Conservation (phyloP, 2,329 filamentous ascomycete genomes). For the Phialophora verrucosa region DNA sequence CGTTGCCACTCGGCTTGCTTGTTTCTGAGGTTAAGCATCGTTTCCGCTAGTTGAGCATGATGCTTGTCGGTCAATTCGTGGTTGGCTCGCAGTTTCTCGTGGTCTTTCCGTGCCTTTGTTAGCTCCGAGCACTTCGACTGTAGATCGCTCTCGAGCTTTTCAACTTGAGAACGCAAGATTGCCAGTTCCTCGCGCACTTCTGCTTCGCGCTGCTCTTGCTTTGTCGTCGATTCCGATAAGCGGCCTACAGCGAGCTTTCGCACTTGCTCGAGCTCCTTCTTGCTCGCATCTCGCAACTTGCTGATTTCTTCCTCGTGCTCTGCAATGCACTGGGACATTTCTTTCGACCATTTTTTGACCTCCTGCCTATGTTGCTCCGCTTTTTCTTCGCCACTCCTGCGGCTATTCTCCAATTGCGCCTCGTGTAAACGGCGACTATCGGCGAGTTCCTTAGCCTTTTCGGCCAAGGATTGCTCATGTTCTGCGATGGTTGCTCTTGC, state of each 20-base stretch:
- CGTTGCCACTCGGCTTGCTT: constrained; percentile 58
- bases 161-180: constrained; percentile 35
- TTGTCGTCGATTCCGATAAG: constrained; percentile 45
- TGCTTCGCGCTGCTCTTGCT: constrained; percentile 44
- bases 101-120: constrained; percentile 29
- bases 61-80: constrained; percentile 33
- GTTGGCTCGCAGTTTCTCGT: constrained; percentile 28
- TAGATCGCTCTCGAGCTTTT: constrained; percentile 36
- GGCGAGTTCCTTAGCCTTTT: constrained; percentile 25
- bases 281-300: constrained; percentile 17
- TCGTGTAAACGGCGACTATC: constrained; percentile 18
- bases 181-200: constrained; percentile 37
- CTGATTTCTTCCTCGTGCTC: constrained; percentile 28
- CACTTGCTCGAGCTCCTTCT: constrained; percentile 25
- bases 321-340: constrained; percentile 20
- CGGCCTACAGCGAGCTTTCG: constrained; percentile 43
- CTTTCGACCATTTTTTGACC: constrained; percentile 14
- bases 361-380: constrained; percentile 26
- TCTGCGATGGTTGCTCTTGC: constrained; percentile 21
- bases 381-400: constrained; percentile 13
- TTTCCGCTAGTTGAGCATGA: constrained; percentile 28
- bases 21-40: constrained; percentile 48
- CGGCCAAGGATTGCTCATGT: constrained; percentile 21
- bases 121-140: constrained; percentile 33
- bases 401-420: constrained; percentile 22